Evolutionary conservation across 2,329 filamentous ascomycete species (phyloP).

Genomic region (Neophaeococcomyces aloes): DNA sequence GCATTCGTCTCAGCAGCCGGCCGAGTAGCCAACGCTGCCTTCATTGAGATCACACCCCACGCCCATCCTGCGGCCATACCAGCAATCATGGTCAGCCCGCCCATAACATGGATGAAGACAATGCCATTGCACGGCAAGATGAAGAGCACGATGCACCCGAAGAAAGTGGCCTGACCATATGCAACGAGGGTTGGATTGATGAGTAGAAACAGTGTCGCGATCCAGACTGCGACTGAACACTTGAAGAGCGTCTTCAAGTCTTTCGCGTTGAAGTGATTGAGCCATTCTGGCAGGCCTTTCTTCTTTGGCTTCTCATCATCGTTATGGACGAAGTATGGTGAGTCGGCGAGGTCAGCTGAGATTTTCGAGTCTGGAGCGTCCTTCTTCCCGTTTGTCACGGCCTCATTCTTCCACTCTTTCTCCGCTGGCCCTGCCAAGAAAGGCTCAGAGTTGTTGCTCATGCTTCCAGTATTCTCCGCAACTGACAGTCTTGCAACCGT

Average conservation of each 20-base stretch:
- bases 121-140: conserved; percentile 39
- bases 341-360: too few species aligned
- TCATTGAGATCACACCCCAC: conserved; percentile 42
- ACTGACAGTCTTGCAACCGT: too few species aligned
- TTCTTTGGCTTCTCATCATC: too few species aligned
- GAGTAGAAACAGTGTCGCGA: conserved; percentile 37
- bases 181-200: conserved; percentile 33
- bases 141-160: conserved; percentile 33
- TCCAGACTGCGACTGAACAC: conserved; percentile 39
- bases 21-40: conserved; percentile 37
- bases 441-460: too few species aligned
- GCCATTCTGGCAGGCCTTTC: conserved; percentile 4
- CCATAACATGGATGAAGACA: conserved; percentile 38
- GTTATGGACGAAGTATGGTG: too few species aligned
- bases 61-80: conserved; percentile 41
- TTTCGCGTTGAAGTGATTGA: conserved; percentile 38
- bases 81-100: conserved; percentile 33
- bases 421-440: too few species aligned
- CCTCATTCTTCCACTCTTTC: too few species aligned
- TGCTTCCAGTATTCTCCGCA: too few species aligned
- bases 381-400: too few species aligned
- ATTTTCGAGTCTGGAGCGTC: too few species aligned
- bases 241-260: conserved; percentile 40
- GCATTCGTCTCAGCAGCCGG: conserved; percentile 31
- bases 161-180: conserved; percentile 39